phyloP scores from a whole-genome alignment of 2,329 filamentous ascomycete genomes.

The Verticillium albo-atrum region DNA sequence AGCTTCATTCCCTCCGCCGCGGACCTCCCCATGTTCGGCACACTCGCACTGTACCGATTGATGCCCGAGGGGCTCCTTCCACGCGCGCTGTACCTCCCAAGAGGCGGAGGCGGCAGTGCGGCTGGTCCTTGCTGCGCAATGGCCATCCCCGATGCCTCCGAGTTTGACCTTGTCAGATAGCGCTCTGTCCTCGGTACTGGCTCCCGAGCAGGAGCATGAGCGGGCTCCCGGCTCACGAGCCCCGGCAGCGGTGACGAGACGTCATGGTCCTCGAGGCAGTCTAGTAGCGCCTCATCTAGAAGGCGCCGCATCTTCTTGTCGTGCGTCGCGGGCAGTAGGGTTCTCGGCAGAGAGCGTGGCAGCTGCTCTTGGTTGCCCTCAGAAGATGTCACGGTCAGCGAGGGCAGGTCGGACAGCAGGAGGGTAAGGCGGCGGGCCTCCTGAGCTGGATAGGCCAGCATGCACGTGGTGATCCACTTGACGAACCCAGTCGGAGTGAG shows the following conservation, averaged over 20 bases:
- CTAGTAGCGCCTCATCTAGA: conserved; percentile 55
- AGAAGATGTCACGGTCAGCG: conserved; percentile 38
- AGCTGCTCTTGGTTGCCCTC: conserved; percentile 66
- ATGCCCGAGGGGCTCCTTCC: not conserved
- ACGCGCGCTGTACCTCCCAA: not conserved
- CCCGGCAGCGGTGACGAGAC: not conserved
- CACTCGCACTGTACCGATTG: not conserved
- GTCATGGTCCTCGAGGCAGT: conserved; percentile 25
- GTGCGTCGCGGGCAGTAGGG: conserved; percentile 60
- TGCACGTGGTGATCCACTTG: conserved; percentile 67
- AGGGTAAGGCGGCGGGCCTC: conserved; percentile 68
- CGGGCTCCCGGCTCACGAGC: not conserved
- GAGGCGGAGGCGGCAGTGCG: not conserved
- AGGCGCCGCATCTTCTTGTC: conserved; percentile 55
- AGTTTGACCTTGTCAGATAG: not conserved
- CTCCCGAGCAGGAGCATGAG: not conserved
- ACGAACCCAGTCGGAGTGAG: conserved; percentile 66
- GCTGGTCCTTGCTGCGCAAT: not conserved
- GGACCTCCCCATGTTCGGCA: not conserved
- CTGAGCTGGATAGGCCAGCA: conserved; percentile 70
- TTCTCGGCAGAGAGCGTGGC: conserved; percentile 72
- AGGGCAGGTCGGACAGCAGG: conserved; percentile 63
- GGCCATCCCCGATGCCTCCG: not conserved
- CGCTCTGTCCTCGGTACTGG: not conserved
- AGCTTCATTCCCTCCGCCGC: not conserved